These are phyloP conservation scores for Sphagnum fallax DNA, from an alignment of 228 moss, liverwort and hornwort genomes.

Conservation along the genomic window DNA sequence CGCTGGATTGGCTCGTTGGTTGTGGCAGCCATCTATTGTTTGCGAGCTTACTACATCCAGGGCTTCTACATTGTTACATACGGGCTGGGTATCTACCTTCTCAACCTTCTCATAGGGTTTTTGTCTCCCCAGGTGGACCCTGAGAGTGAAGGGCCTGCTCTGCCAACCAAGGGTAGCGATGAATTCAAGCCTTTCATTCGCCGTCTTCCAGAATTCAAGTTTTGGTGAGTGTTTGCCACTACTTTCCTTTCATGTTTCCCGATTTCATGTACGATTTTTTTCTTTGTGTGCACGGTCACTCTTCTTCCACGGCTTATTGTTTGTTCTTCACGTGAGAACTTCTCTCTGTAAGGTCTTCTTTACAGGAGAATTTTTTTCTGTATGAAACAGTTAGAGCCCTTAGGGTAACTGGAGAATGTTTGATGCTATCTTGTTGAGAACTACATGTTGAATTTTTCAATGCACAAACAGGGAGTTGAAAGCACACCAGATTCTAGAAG, in stretches of 20 bases:
- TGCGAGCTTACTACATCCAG: conserved; percentile 91
- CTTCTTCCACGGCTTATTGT: no score
- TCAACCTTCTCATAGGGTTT: conserved; percentile 96
- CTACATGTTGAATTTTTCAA: no score
- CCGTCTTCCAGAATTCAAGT: conserved; percentile 99
- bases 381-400: no score
- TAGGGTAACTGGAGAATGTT: no score
- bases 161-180: conserved; percentile 94
- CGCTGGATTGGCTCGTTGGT: conserved; percentile 91
- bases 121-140: conserved; percentile 98
- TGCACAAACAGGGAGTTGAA: no score
- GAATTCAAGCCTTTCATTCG: conserved; percentile 99
- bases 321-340: no score
- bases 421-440: no score
- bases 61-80: conserved; percentile 99
- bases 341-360: no score
- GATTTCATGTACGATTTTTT: not conserved
- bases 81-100: conserved; percentile 91
- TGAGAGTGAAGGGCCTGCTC: conserved; percentile 90
- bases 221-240: conserved; percentile 51
- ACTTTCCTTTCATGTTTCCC: not conserved
- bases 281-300: not conserved
- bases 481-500: no score
- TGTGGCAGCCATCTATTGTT: conserved; percentile 76
- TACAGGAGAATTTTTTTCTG: no score